Evolutionary conservation across 345 rosid species (phyloP).

Genomic region (Brassica carinata): DNA sequence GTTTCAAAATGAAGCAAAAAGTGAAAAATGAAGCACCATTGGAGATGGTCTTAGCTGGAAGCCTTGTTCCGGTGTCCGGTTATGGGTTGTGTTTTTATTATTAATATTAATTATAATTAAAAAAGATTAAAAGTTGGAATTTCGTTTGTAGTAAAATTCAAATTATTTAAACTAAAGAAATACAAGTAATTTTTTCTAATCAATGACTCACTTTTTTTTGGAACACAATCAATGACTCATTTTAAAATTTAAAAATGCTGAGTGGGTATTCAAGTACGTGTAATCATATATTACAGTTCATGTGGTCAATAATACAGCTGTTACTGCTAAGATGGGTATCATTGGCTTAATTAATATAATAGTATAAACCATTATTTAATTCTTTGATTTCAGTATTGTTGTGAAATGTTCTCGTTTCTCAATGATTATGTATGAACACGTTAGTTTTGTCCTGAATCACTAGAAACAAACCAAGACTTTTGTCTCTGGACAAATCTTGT

Average conservation of each 20-base stretch:
- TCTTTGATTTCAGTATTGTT: neutral
- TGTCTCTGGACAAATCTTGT: constrained; percentile 25
- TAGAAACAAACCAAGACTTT: constrained; percentile 32
- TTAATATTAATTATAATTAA: too few species aligned
- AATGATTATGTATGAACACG: constrained; percentile 14
- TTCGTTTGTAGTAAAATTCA: too few species aligned
- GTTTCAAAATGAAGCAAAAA: too few species aligned
- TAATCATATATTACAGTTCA: constrained; percentile 25
- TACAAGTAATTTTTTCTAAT: too few species aligned
- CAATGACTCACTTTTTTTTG: too few species aligned
- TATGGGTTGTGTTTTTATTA: too few species aligned
- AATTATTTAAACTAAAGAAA: too few species aligned
- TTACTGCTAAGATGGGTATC: constrained; percentile 15
- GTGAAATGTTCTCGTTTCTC: neutral
- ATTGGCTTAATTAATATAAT: neutral
- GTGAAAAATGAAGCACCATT: too few species aligned
- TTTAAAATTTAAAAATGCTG: neutral
- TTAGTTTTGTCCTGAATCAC: constrained; percentile 22
- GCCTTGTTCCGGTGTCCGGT: too few species aligned
- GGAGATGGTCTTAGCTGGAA: too few species aligned
- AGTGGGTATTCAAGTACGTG: neutral
- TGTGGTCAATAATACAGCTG: constrained; percentile 22
- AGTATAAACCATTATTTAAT: neutral
- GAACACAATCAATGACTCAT: too few species aligned
- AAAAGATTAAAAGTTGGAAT: too few species aligned